Base-by-base conservation (phyloP, 108 stramenopile species). In the Schizochytrium sp. region DNA sequence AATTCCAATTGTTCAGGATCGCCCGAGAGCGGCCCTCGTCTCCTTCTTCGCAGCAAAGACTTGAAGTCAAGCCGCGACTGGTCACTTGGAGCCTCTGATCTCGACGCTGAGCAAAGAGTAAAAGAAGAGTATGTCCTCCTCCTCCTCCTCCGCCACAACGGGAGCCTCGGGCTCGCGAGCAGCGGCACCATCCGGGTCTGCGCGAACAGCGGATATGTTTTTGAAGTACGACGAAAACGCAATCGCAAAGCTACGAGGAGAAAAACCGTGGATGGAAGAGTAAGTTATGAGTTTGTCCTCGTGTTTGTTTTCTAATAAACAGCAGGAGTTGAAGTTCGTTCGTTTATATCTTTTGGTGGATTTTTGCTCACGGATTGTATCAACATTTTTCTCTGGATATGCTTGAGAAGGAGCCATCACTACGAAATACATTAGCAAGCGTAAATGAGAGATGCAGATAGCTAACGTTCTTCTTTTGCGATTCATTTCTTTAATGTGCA, bases 231-330 rank as follows among this genome's bases (percentile, higher is more conserved):
- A 91, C 53, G 73, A 87, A 17, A 56, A 40, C 12, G 28, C 3
- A 44, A 1, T 92, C 42, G 89, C 57, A 3, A 57, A 3, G 45
- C 4, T 91, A 5, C 56, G 89, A 13, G n/a, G 47, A 4, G 83
- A 28, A 0, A 92, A 92, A 89, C 72, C 88, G 0, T 92, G 92
- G 92, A 89, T 89, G 89, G 19, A 72, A 2, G 90, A 91, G 91
- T 89, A 56, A 15, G 69, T 83, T n/a, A 28, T 28, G 28, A 28
- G 28, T 28, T 28, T 28, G 0, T 28, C 28, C 28, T 28, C 28
- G 28, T 28, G 28, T 28, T 28, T 28, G 28, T 28, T 28, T 28
- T 28, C 28, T 28, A 28, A 28, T 28, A 28, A 28, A 28, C 28
- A 28, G 28, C 28, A 28, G 28, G 28, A 28, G 28, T 28, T 28